Percentiles rank a stretch among this genome's conserved stretches.
Conservation (phyloP, 495 filamentous ascomycete genomes). For the Umbilicaria muhlenbergii region DNA sequence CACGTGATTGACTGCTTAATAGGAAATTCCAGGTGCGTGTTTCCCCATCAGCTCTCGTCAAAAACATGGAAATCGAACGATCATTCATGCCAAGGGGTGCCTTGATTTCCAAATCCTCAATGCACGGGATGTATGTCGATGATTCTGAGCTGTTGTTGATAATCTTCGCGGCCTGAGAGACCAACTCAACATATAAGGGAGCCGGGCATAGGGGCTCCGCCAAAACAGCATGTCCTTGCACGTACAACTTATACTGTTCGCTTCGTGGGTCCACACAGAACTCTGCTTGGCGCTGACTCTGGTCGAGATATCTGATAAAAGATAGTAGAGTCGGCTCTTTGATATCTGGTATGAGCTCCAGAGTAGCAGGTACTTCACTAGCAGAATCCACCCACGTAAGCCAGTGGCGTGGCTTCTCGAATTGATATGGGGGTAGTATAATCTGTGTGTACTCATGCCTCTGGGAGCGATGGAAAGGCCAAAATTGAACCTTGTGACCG, state of each 20-base stretch:
- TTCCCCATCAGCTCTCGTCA: not conserved
- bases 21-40: not conserved
- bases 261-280: slow-evolving; percentile 1
- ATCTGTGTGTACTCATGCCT: slow-evolving; percentile 19
- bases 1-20: not conserved
- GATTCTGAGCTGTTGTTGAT: not conserved
- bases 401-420: slow-evolving; percentile 31
- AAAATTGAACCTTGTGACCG: slow-evolving; percentile 26
- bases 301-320: not conserved
- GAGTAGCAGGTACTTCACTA: too few relatives aligned
- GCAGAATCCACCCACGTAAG: slow-evolving; percentile 1
- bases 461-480: slow-evolving; percentile 28
- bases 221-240: slow-evolving; percentile 23
- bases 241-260: slow-evolving; percentile 4
- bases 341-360: not conserved
- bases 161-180: slow-evolving; percentile 12
- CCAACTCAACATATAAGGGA: slow-evolving; percentile 28
- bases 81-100: not conserved
- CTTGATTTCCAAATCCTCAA: not conserved
- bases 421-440: slow-evolving; percentile 39
- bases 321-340: not conserved
- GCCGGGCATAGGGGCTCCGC: slow-evolving; percentile 24
- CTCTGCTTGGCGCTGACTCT: not conserved
- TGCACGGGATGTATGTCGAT: not conserved
- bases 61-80: not conserved